phyloP scores from a whole-genome alignment of 108 stramenopile genomes.

The Fragilariopsis cylindrus region DNA sequence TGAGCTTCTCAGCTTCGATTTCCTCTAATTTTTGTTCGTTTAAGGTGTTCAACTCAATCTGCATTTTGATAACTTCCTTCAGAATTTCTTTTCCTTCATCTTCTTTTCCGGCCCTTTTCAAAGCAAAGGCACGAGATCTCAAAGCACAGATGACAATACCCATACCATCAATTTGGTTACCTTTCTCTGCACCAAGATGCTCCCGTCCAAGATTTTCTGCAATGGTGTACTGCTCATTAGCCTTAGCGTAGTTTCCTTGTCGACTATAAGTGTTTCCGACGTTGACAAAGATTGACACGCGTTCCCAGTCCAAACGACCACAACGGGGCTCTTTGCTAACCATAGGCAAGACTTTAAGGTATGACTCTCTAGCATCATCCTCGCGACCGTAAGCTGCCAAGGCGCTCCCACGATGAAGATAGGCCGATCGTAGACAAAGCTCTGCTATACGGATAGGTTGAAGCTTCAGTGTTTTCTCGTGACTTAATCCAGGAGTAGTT shows the following conservation, averaged over 20 bases:
- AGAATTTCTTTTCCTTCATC: slow-evolving; percentile 81
- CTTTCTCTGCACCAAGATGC: slow-evolving; percentile 70
- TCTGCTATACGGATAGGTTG: slow-evolving; percentile 79
- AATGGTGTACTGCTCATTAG: slow-evolving; percentile 65
- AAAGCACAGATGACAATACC: slow-evolving; percentile 80
- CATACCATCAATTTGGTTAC: slow-evolving; percentile 82
- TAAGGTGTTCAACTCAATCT: slow-evolving; percentile 69
- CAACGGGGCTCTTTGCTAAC: slow-evolving; percentile 80
- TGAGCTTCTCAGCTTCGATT: slow-evolving; percentile 31
- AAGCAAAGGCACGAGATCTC: slow-evolving; percentile 77
- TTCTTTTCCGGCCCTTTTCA: slow-evolving; percentile 75
- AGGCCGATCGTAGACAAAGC: slow-evolving; percentile 80
- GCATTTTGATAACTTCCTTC: slow-evolving; percentile 72
- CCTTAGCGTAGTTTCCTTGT: slow-evolving; percentile 69
- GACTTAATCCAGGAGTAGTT: slow-evolving; percentile 79
- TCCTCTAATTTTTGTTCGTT: slow-evolving; percentile 67
- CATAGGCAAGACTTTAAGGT: slow-evolving; percentile 71
- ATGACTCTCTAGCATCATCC: slow-evolving; percentile 77
- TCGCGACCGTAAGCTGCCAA: slow-evolving; percentile 77
- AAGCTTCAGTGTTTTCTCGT: slow-evolving; percentile 65
- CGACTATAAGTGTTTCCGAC: slow-evolving; percentile 87
- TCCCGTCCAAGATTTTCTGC: slow-evolving; percentile 80
- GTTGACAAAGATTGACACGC: slow-evolving; percentile 78
- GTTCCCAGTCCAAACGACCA: slow-evolving; percentile 89
- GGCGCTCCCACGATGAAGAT: slow-evolving; percentile 86